Conservation (phyloP, 768 basidiomycete species). For the Boletus rufocinnamomeus region DNA sequence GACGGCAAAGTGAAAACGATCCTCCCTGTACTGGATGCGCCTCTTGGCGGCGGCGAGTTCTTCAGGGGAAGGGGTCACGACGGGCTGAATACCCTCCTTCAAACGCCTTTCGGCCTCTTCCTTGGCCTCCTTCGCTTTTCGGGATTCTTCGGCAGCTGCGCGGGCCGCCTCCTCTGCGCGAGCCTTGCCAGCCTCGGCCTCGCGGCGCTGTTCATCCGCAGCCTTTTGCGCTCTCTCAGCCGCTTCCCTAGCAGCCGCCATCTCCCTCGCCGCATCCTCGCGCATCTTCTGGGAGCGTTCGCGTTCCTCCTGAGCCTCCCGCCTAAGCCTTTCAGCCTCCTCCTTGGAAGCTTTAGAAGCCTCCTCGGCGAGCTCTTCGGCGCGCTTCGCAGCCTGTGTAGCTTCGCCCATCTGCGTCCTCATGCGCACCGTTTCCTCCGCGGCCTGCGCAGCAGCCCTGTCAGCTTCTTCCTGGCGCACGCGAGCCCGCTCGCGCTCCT, state of each 20-base stretch:
- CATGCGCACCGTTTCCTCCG: conserved; percentile 13
- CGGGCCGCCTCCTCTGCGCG: conserved; percentile 19
- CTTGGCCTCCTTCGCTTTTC: conserved; percentile 6
- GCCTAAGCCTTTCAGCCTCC: conserved; percentile 14
- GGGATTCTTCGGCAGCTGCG: conserved; percentile 16
- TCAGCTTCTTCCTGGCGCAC: conserved; percentile 16
- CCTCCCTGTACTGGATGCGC: conserved; percentile 28
- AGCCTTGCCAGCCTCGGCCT: conserved; percentile 18
- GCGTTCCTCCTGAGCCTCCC: conserved; percentile 18
- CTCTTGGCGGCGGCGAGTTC: conserved; percentile 20
- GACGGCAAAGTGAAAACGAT: conserved; percentile 36
- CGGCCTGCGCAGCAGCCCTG: neutral
- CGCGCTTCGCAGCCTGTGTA: neutral
- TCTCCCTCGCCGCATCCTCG: conserved; percentile 21
- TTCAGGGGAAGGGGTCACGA: conserved; percentile 14
- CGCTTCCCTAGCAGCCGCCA: conserved; percentile 16
- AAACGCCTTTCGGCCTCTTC: conserved; percentile 20
- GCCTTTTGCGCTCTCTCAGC: conserved; percentile 10
- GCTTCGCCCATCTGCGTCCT: conserved; percentile 17
- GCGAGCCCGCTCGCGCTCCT: conserved; percentile 12
- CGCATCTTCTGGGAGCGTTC: conserved; percentile 12
- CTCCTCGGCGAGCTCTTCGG: conserved; percentile 10
- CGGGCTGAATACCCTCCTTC: conserved; percentile 29
- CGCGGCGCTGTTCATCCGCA: conserved; percentile 22
- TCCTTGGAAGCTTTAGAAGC: conserved; percentile 16